Conservation (phyloP, 2,329 filamentous ascomycete species). For the Setomelanomma holmii region DNA sequence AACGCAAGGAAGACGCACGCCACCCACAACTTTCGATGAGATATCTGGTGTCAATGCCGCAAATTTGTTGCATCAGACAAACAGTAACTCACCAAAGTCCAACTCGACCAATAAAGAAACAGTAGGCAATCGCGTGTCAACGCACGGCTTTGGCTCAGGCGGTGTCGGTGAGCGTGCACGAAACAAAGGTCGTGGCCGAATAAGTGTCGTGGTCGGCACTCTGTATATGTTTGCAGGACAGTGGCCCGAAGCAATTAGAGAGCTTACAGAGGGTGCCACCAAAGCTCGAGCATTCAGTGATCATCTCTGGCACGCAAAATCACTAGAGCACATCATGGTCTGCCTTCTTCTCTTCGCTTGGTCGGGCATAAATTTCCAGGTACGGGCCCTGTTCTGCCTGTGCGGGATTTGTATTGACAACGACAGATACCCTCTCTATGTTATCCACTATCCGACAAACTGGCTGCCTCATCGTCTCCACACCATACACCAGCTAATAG, state of each 20-base stretch:
- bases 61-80: constrained; percentile 51
- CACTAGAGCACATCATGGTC: constrained; percentile 84
- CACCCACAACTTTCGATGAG: constrained; percentile 59
- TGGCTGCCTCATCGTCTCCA: constrained; percentile 51
- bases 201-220: constrained; percentile 80
- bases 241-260: constrained; percentile 86
- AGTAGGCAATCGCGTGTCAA: constrained; percentile 67
- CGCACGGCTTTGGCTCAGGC: constrained; percentile 68
- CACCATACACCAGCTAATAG: constrained; percentile 50
- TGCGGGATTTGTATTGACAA: constrained; percentile 9
- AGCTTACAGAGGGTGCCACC: constrained; percentile 80
- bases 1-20: constrained; percentile 39
- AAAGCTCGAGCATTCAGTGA: constrained; percentile 82
- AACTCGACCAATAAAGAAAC: constrained; percentile 60
- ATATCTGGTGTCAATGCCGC: constrained; percentile 45
- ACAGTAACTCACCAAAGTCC: constrained; percentile 32
- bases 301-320: constrained; percentile 97
- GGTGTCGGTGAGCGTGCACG: constrained; percentile 79
- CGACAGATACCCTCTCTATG: constrained; percentile 61
- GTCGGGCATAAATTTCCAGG: constrained; percentile 81
- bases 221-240: constrained; percentile 88
- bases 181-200: constrained; percentile 80
- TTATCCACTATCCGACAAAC: constrained; percentile 59
- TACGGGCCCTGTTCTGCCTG: constrained; percentile 48
- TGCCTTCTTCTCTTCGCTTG: constrained; percentile 85